Evolutionary conservation across 371 early-diverging fungal genomes (phyloP).

Genomic region (Thermomucor indicae-seudaticae): DNA sequence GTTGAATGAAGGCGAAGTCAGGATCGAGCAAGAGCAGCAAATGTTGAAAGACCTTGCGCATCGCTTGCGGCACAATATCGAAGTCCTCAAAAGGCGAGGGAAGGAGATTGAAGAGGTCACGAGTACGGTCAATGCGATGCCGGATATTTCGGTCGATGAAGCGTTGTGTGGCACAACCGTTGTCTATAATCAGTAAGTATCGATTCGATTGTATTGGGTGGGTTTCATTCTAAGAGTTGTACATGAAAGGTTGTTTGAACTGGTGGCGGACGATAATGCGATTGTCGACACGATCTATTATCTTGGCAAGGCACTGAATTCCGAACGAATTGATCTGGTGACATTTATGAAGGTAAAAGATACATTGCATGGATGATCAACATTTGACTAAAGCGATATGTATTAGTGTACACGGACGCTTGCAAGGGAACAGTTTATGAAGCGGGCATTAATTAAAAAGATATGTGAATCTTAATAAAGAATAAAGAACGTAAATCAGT

Average conservation of each 20-base stretch:
- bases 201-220: background rate
- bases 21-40: conserved; percentile 53
- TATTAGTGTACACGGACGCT: conserved; percentile 68
- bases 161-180: conserved; percentile 64
- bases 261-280: conserved; percentile 87
- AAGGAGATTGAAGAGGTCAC: conserved; percentile 50
- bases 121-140: conserved; percentile 48
- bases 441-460: conserved; percentile 78
- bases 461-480: conserved; percentile 26
- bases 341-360: conserved; percentile 67
- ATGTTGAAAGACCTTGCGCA: conserved; percentile 48
- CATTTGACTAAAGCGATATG: background rate
- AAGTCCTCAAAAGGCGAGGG: conserved; percentile 52
- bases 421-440: conserved; percentile 86
- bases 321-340: conserved; percentile 60
- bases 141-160: conserved; percentile 66
- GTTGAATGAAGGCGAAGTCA: conserved; percentile 63
- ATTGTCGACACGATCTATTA: conserved; percentile 88
- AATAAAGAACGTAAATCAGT: background rate
- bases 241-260: conserved; percentile 64
- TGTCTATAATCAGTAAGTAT: conserved; percentile 74
- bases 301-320: conserved; percentile 73
- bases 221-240: background rate
- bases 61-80: conserved; percentile 56
- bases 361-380: background rate